A percentile compares a stretch with the other conserved stretches of the same genome.
Conservation (phyloP, 805 yeast genomes). For the Naumovozyma castellii region DNA sequence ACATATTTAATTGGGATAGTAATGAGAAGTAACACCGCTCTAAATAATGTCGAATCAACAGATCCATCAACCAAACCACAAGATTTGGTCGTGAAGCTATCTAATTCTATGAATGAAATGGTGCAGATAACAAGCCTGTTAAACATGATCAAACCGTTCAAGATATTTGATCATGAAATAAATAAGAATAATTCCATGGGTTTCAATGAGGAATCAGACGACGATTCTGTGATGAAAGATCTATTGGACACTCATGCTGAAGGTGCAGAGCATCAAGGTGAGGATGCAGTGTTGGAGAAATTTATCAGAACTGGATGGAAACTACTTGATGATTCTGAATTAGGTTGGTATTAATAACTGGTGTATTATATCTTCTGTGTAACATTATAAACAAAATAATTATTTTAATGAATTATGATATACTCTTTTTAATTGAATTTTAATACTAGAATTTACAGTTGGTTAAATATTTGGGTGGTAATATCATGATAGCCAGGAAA, state of each 20-base stretch:
- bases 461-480: too few relatives aligned
- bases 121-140: slow-evolving; percentile 26
- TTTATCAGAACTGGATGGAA: slow-evolving; percentile 25
- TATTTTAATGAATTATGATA: slow-evolving; percentile 1
- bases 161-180: slow-evolving; percentile 17
- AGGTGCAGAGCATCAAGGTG: slow-evolving; percentile 2
- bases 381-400: not conserved
- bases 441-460: too few relatives aligned
- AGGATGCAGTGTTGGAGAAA: slow-evolving; percentile 5
- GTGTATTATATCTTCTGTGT: not conserved
- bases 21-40: slow-evolving; percentile 14
- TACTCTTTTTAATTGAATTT: slow-evolving; percentile 1
- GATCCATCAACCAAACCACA: slow-evolving; percentile 12
- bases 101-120: slow-evolving; percentile 27
- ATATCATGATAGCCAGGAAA: too few relatives aligned
- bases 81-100: slow-evolving; percentile 22
- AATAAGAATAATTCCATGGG: slow-evolving; percentile 3
- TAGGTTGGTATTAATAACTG: slow-evolving; percentile 24
- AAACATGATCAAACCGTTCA: slow-evolving; percentile 24
- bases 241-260: not conserved
- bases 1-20: slow-evolving; percentile 23
- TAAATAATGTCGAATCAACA: slow-evolving; percentile 4
- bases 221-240: slow-evolving; percentile 1
- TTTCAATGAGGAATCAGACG: slow-evolving; percentile 1
- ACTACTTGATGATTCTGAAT: slow-evolving; percentile 24